Percentiles rank a stretch among this genome's conserved stretches.
These are phyloP conservation scores for Parasarocladium wereldwijsianum DNA, from an alignment of 2,329 filamentous ascomycete species.

Conservation along the genomic window DNA sequence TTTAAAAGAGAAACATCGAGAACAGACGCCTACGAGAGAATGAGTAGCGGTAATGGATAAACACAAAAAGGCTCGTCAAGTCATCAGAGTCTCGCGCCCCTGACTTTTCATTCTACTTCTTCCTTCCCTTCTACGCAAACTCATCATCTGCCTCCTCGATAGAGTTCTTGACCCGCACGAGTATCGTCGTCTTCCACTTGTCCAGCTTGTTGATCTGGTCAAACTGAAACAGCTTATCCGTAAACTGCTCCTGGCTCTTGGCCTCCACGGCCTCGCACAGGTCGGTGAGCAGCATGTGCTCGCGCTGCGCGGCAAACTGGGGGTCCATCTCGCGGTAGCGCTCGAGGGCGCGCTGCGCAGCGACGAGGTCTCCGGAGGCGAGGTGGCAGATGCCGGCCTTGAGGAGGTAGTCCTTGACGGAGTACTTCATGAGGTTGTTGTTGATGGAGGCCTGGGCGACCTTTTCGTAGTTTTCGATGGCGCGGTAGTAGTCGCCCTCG, in stretches of 20 bases:
- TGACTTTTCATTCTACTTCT: too few relatives aligned
- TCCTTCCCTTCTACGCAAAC: conserved; percentile 18
- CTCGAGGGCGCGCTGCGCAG: conserved; percentile 64
- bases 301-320: conserved; percentile 60
- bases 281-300: conserved; percentile 69
- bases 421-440: conserved; percentile 89
- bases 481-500: conserved; percentile 70
- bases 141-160: conserved; percentile 47
- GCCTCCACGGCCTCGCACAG: conserved; percentile 60
- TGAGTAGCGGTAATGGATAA: too few relatives aligned
- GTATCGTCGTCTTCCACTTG: conserved; percentile 87
- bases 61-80: too few relatives aligned
- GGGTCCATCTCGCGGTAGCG: conserved; percentile 70
- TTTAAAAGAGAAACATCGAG: too few relatives aligned
- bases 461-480: conserved; percentile 70
- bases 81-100: too few relatives aligned
- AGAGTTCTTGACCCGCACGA: conserved; percentile 68
- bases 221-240: conserved; percentile 75
- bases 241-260: conserved; percentile 68
- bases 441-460: conserved; percentile 65
- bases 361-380: conserved; percentile 58
- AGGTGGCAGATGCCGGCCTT: conserved; percentile 90
- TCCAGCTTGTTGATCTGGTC: conserved; percentile 89
- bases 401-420: conserved; percentile 88
- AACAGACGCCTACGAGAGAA: too few relatives aligned